phyloP scores from a whole-genome alignment of 148 eudicot species.

The Camellia sinensis region DNA sequence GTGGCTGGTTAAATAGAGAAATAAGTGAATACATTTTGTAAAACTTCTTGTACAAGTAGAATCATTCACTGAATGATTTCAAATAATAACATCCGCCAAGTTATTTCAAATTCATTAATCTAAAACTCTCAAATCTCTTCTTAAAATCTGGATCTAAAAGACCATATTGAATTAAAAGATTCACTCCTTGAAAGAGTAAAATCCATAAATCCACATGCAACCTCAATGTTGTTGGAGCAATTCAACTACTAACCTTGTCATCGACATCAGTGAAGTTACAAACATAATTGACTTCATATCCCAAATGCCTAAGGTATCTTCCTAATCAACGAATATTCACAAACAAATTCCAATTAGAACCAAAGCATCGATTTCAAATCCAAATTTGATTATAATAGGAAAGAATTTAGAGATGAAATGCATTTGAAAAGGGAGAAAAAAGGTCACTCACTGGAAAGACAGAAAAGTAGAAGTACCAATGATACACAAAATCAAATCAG shows the following conservation, averaged over 20 bases:
- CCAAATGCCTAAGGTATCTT: constrained; percentile 68
- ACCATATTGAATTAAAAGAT: too few relatives aligned
- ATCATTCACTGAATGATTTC: too few relatives aligned
- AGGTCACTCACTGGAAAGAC: neutral
- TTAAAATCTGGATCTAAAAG: too few relatives aligned
- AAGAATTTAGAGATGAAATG: neutral
- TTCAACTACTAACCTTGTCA: constrained; percentile 60
- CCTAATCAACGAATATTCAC: constrained; percentile 29
- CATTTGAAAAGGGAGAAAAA: neutral
- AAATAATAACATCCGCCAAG: too few relatives aligned
- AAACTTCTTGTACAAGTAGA: too few relatives aligned
- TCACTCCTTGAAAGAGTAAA: too few relatives aligned
- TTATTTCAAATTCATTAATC: too few relatives aligned
- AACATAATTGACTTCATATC: constrained; percentile 74
- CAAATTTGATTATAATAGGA: neutral
- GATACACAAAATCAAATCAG: neutral
- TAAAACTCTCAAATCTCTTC: too few relatives aligned
- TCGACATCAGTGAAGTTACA: constrained; percentile 88
- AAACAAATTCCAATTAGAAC: constrained; percentile 7
- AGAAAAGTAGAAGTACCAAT: neutral
- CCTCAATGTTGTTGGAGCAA: neutral
- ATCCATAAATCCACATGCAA: too few relatives aligned
- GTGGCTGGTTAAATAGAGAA: too few relatives aligned
- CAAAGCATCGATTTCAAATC: neutral
- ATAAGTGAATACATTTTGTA: too few relatives aligned